Evolutionary conservation across 768 basidiomycete species (phyloP).

Genomic region (Lentinula detonsa): DNA sequence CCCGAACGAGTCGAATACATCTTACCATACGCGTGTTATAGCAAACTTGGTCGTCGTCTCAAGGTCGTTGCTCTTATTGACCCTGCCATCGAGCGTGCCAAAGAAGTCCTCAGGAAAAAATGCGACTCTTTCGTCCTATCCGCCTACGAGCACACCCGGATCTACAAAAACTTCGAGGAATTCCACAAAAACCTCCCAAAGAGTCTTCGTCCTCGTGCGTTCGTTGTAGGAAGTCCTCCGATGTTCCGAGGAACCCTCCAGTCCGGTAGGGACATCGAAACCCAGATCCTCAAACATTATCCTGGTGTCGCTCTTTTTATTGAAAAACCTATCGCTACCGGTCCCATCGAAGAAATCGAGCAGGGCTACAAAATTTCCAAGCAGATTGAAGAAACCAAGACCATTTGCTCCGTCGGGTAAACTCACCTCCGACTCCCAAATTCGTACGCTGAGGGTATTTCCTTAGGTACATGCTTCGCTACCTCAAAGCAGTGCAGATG

Average conservation of each 20-base stretch:
- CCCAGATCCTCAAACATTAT: slow-evolving; percentile 82
- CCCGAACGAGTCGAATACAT: slow-evolving; percentile 8
- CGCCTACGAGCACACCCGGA: slow-evolving; percentile 85
- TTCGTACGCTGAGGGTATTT: background rate
- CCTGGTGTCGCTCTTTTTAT: slow-evolving; percentile 86
- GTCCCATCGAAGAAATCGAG: slow-evolving; percentile 58
- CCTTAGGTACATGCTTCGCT: slow-evolving; percentile 84
- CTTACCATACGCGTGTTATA: slow-evolving; percentile 18
- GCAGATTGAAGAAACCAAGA: slow-evolving; percentile 59
- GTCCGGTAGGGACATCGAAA: slow-evolving; percentile 78
- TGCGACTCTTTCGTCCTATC: slow-evolving; percentile 89
- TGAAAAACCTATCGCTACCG: slow-evolving; percentile 90
- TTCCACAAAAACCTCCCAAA: slow-evolving; percentile 67
- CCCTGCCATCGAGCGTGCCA: slow-evolving; percentile 78
- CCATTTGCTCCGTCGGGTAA: slow-evolving; percentile 86
- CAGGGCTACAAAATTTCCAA: slow-evolving; percentile 70
- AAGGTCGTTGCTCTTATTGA: slow-evolving; percentile 95
- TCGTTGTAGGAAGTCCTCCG: slow-evolving; percentile 90
- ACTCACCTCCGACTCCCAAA: slow-evolving; percentile 2
- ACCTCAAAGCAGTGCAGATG: slow-evolving; percentile 89
- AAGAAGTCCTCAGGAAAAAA: slow-evolving; percentile 80
- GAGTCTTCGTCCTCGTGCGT: slow-evolving; percentile 66
- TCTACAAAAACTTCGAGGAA: slow-evolving; percentile 81
- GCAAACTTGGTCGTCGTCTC: slow-evolving; percentile 93
- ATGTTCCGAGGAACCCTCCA: slow-evolving; percentile 81